Evolutionary conservation across 2,329 filamentous ascomycete species (phyloP), one percentile per base, ranked within the genome.

Genomic region (Pseudogymnoascus sp.): DNA sequence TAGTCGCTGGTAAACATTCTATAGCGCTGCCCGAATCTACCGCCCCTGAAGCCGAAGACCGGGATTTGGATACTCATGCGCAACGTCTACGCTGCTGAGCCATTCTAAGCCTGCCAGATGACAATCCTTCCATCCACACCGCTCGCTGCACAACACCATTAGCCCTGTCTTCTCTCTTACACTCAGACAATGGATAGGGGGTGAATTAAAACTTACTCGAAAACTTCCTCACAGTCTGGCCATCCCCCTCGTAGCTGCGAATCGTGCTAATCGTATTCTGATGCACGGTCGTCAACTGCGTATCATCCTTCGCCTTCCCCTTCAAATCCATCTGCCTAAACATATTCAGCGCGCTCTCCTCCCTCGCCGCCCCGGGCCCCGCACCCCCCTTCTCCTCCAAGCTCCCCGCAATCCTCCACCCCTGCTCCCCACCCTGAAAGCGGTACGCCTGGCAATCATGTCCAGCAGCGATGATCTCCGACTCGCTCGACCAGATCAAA

Each of bases 271-370:
- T 90, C 27, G 92, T 96, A 77, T 99, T 99, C 74, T 99, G 94
- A 76, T 99, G 94, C 55, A 94, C 86, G 9, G 94, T 97, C 78
- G 91, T 94, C 69, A 99, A 81, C 78, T 96, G 90, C 3, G 92
- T 97, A 74, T 97, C 92, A 71, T 96, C 92, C 72, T 90, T 90
- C 62, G 82, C 79, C 77, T 96, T 96, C 65, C 94, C 94, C 82
- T 94, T 96, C 67, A 99, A 82, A 76, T 99, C 94, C 94, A 99
- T 97, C 79, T 97, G 92, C 71, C 87, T 86, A 79, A 99, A 99
- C 91, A 97, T 96, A 76, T 97, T 96, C 74, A 97, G 79, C 25
- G 94, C 94, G 67, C 89, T 94, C 74, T 97, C 94, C 76, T 97
- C 94, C 33, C 88, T 83, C 63, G 79, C 78, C 61, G 84, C 83